Percentiles rank a stretch among this genome's conserved stretches.
phyloP scores from a whole-genome alignment of 805 yeast species.

The Wickerhamomyces tratensis region DNA sequence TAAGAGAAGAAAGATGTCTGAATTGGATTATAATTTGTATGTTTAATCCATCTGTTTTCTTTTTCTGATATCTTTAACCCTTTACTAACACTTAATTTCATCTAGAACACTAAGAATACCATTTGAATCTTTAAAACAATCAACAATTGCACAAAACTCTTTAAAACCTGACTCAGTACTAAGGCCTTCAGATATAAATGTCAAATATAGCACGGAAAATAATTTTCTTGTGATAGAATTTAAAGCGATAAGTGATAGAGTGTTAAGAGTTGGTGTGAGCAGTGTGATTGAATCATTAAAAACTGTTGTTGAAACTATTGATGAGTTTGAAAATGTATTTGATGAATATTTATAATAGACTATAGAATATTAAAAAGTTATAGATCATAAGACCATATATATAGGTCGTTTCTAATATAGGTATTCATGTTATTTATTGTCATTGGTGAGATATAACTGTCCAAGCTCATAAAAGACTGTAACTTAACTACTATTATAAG shows the following conservation, averaged over 20 bases:
- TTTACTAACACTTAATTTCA: too few species aligned
- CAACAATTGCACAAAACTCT: conserved; percentile 50
- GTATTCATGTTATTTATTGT: too few species aligned
- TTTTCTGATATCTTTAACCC: not conserved
- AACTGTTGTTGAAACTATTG: conserved; percentile 73
- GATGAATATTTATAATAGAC: not conserved
- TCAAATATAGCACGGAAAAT: conserved; percentile 29
- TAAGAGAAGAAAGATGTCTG: not conserved
- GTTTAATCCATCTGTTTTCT: not conserved
- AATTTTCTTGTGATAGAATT: conserved; percentile 36
- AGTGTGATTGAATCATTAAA: conserved; percentile 69
- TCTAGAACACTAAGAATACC: conserved; percentile 44
- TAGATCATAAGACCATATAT: too few species aligned
- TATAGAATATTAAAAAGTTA: too few species aligned
- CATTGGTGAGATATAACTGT: too few species aligned
- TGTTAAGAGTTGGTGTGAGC: conserved; percentile 77
- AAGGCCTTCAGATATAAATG: conserved; percentile 54
- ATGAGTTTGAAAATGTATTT: conserved; percentile 38
- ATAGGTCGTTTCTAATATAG: not conserved
- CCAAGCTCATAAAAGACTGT: too few species aligned
- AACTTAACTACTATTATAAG: too few species aligned
- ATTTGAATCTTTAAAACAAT: conserved; percentile 48
- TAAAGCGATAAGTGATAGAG: conserved; percentile 59
- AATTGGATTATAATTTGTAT: not conserved
- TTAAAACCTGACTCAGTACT: conserved; percentile 76